phyloP scores from a whole-genome alignment of 2,329 filamentous ascomycete genomes.

The Colletotrichum sansevieriae region DNA sequence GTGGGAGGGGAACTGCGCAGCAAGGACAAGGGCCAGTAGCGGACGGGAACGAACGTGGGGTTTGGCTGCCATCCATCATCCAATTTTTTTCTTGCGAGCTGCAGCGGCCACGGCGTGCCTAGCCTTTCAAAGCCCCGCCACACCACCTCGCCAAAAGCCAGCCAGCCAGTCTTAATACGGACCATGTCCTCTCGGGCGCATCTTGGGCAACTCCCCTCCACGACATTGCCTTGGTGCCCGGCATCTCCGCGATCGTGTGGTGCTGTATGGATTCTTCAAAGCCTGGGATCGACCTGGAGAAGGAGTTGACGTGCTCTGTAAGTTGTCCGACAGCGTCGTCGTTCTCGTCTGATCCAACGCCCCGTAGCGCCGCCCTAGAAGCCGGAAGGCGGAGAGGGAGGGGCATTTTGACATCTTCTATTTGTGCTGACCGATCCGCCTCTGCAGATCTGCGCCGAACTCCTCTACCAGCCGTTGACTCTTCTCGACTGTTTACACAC shows the following conservation, averaged over 20 bases:
- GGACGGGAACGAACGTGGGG: constrained; percentile 34
- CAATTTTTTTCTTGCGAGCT: constrained; percentile 9
- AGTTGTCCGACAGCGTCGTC: constrained; percentile 53
- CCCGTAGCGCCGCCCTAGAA: constrained; percentile 34
- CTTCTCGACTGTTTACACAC: constrained; percentile 95
- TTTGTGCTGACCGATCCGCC: constrained; percentile 26
- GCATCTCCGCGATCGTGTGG: constrained; percentile 35
- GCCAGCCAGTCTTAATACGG: constrained; percentile 35
- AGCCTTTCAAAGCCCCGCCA: constrained; percentile 40
- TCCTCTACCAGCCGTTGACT: constrained; percentile 90
- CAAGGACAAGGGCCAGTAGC: constrained; percentile 23
- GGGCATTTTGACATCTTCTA: constrained; percentile 15
- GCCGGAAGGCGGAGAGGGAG: constrained; percentile 10
- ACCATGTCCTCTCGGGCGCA: constrained; percentile 34
- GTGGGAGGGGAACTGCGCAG: not conserved
- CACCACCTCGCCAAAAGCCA: constrained; percentile 17
- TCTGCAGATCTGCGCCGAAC: constrained; percentile 91
- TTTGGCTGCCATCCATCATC: constrained; percentile 21
- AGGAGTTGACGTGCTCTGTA: constrained; percentile 95
- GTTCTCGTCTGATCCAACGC: constrained; percentile 40
- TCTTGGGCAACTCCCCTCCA: constrained; percentile 24
- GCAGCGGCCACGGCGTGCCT: constrained; percentile 32
- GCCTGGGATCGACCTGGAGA: constrained; percentile 80
- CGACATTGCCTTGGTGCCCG: constrained; percentile 30
- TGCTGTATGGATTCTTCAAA: constrained; percentile 63